Percentiles rank a stretch among this genome's conserved stretches.
phyloP scores from a whole-genome alignment of 371 early-diverging fungal genomes.

The Rhizopus stolonifer region DNA sequence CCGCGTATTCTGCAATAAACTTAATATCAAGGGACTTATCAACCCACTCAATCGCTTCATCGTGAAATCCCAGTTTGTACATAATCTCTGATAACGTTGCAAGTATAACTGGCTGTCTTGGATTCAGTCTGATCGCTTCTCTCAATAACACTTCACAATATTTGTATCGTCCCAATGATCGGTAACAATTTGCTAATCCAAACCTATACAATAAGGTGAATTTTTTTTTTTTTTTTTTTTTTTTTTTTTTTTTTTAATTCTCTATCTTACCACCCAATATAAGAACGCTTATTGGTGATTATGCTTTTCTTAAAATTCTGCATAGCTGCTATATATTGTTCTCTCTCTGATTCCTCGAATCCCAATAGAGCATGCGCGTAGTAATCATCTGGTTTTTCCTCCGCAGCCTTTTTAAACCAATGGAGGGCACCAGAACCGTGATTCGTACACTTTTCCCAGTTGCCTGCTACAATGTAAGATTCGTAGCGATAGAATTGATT shows the following conservation, averaged over 20 bases:
- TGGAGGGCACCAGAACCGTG: conserved; percentile 30
- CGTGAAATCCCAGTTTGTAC: too few species aligned
- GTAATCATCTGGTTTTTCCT: conserved; percentile 25
- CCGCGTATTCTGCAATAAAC: too few species aligned
- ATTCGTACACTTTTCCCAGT: conserved; percentile 36
- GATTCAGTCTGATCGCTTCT: conserved; percentile 38
- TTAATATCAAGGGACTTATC: too few species aligned
- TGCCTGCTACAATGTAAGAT: conserved; percentile 44
- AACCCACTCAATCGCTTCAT: too few species aligned
- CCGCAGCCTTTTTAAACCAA: conserved; percentile 44
- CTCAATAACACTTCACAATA: conserved; percentile 27
- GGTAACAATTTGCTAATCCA: conserved; percentile 36
- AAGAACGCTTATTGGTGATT: conserved; percentile 31
- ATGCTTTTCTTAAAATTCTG: conserved; percentile 35
- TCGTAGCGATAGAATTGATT: conserved; percentile 39
- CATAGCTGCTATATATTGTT: conserved; percentile 33
- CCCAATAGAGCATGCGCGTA: conserved; percentile 44
- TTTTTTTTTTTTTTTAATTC: not conserved
- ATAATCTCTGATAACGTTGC: too few species aligned
- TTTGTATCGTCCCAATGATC: conserved; percentile 23
- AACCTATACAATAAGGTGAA: conserved; percentile 14
- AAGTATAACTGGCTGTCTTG: conserved; percentile 28
- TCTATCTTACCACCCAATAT: conserved; percentile 44
- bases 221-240: conserved; percentile 7
- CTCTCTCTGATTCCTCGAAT: conserved; percentile 41